These are phyloP conservation scores for Xylaria sp. DNA, from an alignment of 495 filamentous ascomycete genomes.

Conservation along the genomic window DNA sequence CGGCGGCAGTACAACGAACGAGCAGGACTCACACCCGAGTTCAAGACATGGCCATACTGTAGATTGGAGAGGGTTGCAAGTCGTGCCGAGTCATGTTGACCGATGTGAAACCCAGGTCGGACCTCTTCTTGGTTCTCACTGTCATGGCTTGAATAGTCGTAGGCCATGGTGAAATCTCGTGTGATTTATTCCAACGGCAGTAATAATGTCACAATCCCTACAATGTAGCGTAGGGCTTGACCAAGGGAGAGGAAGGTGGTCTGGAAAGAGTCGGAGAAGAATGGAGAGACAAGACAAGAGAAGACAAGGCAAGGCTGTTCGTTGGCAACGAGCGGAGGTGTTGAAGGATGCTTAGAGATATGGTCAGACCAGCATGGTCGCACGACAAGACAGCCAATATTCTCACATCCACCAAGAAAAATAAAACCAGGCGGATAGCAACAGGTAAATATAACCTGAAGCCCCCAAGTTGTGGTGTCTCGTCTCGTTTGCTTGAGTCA, in stretches of 20 bases:
- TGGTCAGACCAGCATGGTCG: constrained; percentile 1
- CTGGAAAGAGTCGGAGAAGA: background rate
- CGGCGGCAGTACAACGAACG: background rate
- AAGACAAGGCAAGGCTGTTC: background rate
- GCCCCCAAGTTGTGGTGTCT: background rate
- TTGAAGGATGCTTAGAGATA: background rate
- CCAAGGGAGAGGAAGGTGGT: background rate
- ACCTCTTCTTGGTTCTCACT: constrained; percentile 54
- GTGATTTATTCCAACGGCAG: background rate
- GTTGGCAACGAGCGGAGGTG: constrained; percentile 6
- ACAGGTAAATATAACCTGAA: background rate
- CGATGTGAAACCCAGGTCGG: constrained; percentile 75
- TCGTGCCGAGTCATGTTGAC: constrained; percentile 80
- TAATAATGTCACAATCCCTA: background rate
- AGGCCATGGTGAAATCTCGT: constrained; percentile 49
- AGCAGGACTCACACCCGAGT: constrained; percentile 59
- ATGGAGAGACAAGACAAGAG: background rate
- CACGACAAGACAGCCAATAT: background rate
- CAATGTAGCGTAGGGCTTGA: constrained; percentile 9
- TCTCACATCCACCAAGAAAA: background rate
- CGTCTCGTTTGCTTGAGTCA: background rate
- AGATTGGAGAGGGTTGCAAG: constrained; percentile 64
- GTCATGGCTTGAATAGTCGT: constrained; percentile 51
- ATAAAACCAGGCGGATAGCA: background rate
- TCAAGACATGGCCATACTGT: constrained; percentile 72